phyloP scores from a whole-genome alignment of 2,329 filamentous ascomycete genomes.

The Stachybotrys chartarum region DNA sequence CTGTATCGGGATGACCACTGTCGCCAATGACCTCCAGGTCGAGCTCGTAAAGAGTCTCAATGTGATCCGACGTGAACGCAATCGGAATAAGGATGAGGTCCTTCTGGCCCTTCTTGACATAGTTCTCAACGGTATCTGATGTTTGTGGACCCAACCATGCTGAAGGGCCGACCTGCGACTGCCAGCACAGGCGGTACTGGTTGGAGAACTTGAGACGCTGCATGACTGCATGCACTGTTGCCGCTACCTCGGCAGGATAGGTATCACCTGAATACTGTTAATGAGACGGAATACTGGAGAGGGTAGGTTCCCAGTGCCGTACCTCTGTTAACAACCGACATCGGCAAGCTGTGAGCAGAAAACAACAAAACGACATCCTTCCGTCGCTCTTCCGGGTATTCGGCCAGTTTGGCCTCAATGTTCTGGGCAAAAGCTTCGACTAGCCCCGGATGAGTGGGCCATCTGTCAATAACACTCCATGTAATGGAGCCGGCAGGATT shows the following conservation, averaged over 20 bases:
- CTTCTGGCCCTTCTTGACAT: slow-evolving; percentile 84
- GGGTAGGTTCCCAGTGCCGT: slow-evolving; percentile 6
- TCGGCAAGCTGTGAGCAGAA: slow-evolving; percentile 91
- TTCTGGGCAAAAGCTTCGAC: slow-evolving; percentile 90
- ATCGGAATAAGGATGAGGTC: slow-evolving; percentile 90
- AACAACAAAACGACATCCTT: slow-evolving; percentile 82
- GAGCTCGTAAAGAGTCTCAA: slow-evolving; percentile 91
- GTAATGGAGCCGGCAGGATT: slow-evolving; percentile 62
- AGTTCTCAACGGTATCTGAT: slow-evolving; percentile 76
- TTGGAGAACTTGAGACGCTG: slow-evolving; percentile 80
- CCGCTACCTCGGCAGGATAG: slow-evolving; percentile 91
- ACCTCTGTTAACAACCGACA: slow-evolving; percentile 94
- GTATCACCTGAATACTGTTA: slow-evolving; percentile 62
- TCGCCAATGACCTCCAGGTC: slow-evolving; percentile 94
- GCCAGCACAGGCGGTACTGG: slow-evolving; percentile 92
- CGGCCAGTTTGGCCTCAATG: slow-evolving; percentile 75
- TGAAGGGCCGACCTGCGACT: slow-evolving; percentile 92
- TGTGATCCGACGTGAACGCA: slow-evolving; percentile 98
- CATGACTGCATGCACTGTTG: slow-evolving; percentile 97
- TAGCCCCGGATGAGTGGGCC: slow-evolving; percentile 86
- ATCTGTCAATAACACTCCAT: slow-evolving; percentile 97
- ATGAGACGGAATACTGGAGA: slow-evolving; percentile 7
- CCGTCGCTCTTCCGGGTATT: slow-evolving; percentile 76
- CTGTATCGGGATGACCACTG: slow-evolving; percentile 65
- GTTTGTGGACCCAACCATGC: slow-evolving; percentile 97